These are phyloP conservation scores for Lachancea sp. DNA, from an alignment of 805 yeast genomes.

Conservation along the genomic window DNA sequence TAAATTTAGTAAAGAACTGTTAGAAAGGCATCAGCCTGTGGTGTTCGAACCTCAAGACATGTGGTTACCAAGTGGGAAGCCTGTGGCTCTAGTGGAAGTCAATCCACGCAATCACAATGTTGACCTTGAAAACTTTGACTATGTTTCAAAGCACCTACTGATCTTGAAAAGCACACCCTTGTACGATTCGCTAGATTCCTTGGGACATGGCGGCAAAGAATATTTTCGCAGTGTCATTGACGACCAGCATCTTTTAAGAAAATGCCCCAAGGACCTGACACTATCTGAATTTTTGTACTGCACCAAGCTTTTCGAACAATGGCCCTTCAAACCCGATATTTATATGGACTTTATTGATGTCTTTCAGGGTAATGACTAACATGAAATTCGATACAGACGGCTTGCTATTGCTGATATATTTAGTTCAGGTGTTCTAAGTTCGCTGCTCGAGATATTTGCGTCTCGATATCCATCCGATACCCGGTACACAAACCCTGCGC, in stretches of 20 bases:
- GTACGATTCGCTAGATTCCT: constrained; percentile 39
- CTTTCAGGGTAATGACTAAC: constrained; percentile 14
- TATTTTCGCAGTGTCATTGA: constrained; percentile 37
- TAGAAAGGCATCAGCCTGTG: constrained; percentile 29
- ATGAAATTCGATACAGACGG: too few species aligned
- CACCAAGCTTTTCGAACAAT: constrained; percentile 47
- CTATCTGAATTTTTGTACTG: constrained; percentile 49
- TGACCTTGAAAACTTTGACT: constrained; percentile 56
- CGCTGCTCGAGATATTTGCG: constrained; percentile 15
- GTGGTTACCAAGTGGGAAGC: constrained; percentile 29
- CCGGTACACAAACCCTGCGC: constrained; percentile 42
- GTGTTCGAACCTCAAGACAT: constrained; percentile 28
- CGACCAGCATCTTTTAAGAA: constrained; percentile 36
- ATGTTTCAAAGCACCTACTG: constrained; percentile 56
- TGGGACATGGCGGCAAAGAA: constrained; percentile 79
- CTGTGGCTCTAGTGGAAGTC: constrained; percentile 54
- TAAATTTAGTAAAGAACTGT: constrained; percentile 7
- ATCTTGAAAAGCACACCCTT: constrained; percentile 42
- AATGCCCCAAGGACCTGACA: constrained; percentile 43
- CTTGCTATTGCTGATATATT: too few species aligned
- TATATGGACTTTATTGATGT: constrained; percentile 39
- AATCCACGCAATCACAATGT: constrained; percentile 41
- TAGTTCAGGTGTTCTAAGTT: too few species aligned
- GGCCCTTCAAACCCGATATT: constrained; percentile 83
- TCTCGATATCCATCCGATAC: constrained; percentile 45